These are phyloP conservation scores for Sesbania bispinosa DNA, from an alignment of 306 rosid species.

Conservation along the genomic window DNA sequence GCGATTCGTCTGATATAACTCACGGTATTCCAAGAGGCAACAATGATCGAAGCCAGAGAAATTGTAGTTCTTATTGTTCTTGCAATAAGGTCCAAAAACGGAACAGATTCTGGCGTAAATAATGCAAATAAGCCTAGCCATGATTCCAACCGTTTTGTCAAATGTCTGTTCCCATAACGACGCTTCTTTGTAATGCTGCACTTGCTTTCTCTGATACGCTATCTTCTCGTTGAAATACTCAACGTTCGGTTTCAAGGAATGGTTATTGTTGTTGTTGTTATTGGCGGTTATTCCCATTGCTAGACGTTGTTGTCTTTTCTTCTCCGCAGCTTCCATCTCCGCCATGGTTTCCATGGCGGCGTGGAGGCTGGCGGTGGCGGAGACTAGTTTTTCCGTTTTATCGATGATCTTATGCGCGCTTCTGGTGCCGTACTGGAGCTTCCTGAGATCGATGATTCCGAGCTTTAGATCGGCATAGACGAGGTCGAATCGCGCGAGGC, in stretches of 20 bases:
- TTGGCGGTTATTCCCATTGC: constrained; percentile 1
- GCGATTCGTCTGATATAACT: not conserved
- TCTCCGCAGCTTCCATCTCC: constrained; percentile 40
- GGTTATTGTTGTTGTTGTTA: not conserved
- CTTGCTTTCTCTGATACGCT: constrained; percentile 34
- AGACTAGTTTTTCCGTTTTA: constrained; percentile 43
- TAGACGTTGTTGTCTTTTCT: constrained; percentile 30
- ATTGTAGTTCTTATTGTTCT: not conserved
- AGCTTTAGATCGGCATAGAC: constrained; percentile 39
- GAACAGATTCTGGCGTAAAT: constrained; percentile 47
- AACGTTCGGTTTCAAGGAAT: not conserved
- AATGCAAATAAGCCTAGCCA: constrained; percentile 52
- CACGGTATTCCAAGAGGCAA: constrained; percentile 34
- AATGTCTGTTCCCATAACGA: constrained; percentile 65
- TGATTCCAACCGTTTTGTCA: constrained; percentile 45
- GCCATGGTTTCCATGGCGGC: constrained; percentile 36
- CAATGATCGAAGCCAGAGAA: not conserved
- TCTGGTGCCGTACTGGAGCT: constrained; percentile 16
- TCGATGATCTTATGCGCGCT: not conserved
- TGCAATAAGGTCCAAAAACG: constrained; percentile 37
- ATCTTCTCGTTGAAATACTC: constrained; percentile 36
- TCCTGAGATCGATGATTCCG: constrained; percentile 34
- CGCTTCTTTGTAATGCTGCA: constrained; percentile 44
- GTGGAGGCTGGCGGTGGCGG: constrained; percentile 27
- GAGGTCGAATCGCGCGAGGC: constrained; percentile 38